These are phyloP conservation scores for Aspergillus luchuensis DNA, from an alignment of 2,329 filamentous ascomycete species.

Conservation along the genomic window DNA sequence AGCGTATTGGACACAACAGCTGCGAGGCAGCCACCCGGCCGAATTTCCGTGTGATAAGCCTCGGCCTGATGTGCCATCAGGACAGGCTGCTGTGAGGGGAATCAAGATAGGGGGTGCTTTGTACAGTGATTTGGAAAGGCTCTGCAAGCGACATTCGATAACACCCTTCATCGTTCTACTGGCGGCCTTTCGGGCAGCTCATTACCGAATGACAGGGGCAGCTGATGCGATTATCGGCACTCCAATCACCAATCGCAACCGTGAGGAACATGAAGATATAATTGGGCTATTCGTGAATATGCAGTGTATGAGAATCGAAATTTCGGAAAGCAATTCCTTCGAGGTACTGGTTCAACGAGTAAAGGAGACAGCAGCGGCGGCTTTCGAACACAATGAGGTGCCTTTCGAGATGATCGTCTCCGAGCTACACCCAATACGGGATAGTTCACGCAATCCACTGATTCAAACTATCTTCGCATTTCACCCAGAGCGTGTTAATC, in stretches of 20 bases:
- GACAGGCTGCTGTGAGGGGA: neutral
- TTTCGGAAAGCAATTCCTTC: neutral
- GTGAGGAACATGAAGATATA: constrained; percentile 2
- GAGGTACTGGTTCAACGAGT: neutral
- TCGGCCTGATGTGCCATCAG: constrained; percentile 1
- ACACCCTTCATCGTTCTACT: constrained; percentile 7
- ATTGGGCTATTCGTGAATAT: constrained; percentile 13
- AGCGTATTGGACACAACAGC: constrained; percentile 5
- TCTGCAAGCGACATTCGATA: neutral
- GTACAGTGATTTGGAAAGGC: neutral
- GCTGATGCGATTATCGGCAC: constrained; percentile 9
- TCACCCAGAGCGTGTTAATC: neutral
- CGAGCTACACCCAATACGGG: neutral
- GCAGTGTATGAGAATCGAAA: constrained; percentile 9
- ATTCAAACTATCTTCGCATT: neutral
- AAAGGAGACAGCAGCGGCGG: neutral
- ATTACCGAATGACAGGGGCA: constrained; percentile 11
- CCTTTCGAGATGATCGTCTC: constrained; percentile 5
- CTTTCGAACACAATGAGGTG: neutral
- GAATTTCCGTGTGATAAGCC: constrained; percentile 7
- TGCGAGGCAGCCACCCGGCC: constrained; percentile 8
- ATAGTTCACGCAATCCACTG: constrained; percentile 3
- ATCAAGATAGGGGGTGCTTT: neutral
- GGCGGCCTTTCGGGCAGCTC: constrained; percentile 9
- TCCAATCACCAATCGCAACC: constrained; percentile 1